Evolutionary conservation across 371 early-diverging fungal genomes (phyloP).

Genomic region (Chytridium lagenaria): DNA sequence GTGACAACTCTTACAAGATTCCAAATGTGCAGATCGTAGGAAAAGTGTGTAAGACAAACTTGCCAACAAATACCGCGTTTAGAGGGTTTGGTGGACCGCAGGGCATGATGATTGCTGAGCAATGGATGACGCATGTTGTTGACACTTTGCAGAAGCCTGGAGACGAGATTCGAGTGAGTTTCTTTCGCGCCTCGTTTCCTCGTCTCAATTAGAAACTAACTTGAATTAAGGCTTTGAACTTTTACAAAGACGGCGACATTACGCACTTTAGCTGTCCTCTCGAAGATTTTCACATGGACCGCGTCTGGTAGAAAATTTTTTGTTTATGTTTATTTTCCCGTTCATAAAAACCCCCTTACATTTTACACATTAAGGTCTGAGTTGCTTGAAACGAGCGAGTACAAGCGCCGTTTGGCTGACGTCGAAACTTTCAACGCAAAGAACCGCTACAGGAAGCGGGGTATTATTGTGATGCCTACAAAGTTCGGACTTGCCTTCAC

Average conservation of each 20-base stretch:
- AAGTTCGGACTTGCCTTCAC: constrained; percentile 78
- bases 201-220: not conserved
- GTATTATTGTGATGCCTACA: constrained; percentile 73
- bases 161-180: constrained; percentile 59
- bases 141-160: constrained; percentile 60
- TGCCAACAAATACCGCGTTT: constrained; percentile 78
- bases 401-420: constrained; percentile 46
- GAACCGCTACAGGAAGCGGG: constrained; percentile 73
- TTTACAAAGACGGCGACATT: constrained; percentile 69
- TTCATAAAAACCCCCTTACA: not conserved
- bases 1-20: constrained; percentile 75
- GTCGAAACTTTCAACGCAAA: constrained; percentile 67
- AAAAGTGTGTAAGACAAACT: constrained; percentile 73
- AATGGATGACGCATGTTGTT: constrained; percentile 72
- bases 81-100: constrained; percentile 81
- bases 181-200: too few species aligned
- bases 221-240: constrained; percentile 56
- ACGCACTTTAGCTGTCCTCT: constrained; percentile 71
- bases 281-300: constrained; percentile 70
- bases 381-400: constrained; percentile 28
- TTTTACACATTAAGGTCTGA: not conserved
- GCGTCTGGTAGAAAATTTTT: constrained; percentile 54
- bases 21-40: constrained; percentile 68
- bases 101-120: constrained; percentile 76
- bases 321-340: not conserved